Percentiles rank a stretch among this genome's conserved stretches.
Evolutionary conservation across 2,329 filamentous ascomycete species (phyloP).

Genomic region (Pseudogymnoascus pannorum): DNA sequence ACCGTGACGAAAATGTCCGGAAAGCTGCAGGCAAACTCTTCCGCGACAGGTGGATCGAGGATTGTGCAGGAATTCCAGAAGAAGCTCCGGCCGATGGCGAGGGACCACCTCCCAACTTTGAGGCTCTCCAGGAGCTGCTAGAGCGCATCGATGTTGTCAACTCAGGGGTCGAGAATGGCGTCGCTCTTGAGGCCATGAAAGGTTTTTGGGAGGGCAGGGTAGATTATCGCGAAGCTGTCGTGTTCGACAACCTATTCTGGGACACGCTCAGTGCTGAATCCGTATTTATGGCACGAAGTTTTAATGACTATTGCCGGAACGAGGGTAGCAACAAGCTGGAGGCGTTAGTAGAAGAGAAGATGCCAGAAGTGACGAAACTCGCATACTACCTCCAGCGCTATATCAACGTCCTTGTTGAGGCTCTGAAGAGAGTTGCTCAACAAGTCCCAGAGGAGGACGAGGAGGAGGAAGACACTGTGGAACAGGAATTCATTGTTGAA

Average conservation of each 20-base stretch:
- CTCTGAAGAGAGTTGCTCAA: slow-evolving; percentile 48
- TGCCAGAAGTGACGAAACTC: slow-evolving; percentile 88
- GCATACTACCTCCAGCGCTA: slow-evolving; percentile 82
- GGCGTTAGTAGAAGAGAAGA: slow-evolving; percentile 76
- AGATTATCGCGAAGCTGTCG: slow-evolving; percentile 67
- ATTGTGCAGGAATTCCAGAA: slow-evolving; percentile 67
- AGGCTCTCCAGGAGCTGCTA: slow-evolving; percentile 81
- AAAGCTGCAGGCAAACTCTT: slow-evolving; percentile 88
- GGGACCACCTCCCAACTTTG: slow-evolving; percentile 59
- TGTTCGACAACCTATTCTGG: slow-evolving; percentile 71
- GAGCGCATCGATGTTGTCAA: slow-evolving; percentile 92
- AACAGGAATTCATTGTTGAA: slow-evolving; percentile 92
- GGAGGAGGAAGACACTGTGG: slow-evolving; percentile 72
- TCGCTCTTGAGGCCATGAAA: slow-evolving; percentile 88
- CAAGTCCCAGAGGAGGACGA: slow-evolving; percentile 53
- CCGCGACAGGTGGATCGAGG: slow-evolving; percentile 94
- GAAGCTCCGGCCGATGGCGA: slow-evolving; percentile 40
- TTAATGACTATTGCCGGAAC: slow-evolving; percentile 84
- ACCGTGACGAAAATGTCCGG: slow-evolving; percentile 88
- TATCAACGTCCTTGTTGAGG: slow-evolving; percentile 59
- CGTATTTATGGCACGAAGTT: slow-evolving; percentile 82
- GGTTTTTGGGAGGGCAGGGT: slow-evolving; percentile 93
- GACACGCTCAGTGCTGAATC: slow-evolving; percentile 76
- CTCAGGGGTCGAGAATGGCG: slow-evolving; percentile 80
- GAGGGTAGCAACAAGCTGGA: slow-evolving; percentile 69